Percentiles rank a stretch among this genome's conserved stretches.
Evolutionary conservation across 257 asterid genomes (phyloP).

Genomic region (Parsonsia alboflavescens): DNA sequence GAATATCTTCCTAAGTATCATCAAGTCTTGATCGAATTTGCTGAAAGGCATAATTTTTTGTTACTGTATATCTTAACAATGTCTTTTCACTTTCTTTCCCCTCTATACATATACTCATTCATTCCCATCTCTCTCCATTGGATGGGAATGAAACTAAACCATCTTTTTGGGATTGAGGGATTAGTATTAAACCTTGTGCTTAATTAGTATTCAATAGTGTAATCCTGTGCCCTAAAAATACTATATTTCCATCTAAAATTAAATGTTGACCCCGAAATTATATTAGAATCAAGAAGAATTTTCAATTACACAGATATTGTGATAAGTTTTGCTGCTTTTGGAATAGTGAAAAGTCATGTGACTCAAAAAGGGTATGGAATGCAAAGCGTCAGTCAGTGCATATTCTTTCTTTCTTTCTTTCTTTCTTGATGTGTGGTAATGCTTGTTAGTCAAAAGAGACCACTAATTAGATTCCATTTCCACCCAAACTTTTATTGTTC

Average conservation of each 20-base stretch:
- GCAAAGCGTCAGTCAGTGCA: background rate
- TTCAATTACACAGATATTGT: too few species aligned
- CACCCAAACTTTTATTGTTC: background rate
- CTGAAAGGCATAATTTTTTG: background rate
- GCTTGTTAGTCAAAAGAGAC: background rate
- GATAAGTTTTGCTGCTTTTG: background rate
- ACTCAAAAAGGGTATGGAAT: background rate
- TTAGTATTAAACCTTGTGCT: too few species aligned
- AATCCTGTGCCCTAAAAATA: background rate
- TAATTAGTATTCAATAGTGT: background rate
- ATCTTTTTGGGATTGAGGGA: too few species aligned
- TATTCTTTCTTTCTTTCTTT: background rate
- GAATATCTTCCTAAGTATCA: background rate
- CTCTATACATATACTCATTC: background rate
- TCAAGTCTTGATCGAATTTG: background rate
- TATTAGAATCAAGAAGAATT: too few species aligned
- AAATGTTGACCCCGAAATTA: too few species aligned
- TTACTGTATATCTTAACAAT: background rate
- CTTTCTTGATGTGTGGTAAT: background rate
- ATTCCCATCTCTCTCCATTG: background rate
- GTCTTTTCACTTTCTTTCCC: background rate
- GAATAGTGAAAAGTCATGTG: background rate
- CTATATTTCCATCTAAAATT: too few species aligned
- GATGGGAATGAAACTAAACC: background rate
- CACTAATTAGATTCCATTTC: background rate